Base-by-base conservation (phyloP, 2,329 filamentous ascomycete species). In the Trichoderma aggressivum region DNA sequence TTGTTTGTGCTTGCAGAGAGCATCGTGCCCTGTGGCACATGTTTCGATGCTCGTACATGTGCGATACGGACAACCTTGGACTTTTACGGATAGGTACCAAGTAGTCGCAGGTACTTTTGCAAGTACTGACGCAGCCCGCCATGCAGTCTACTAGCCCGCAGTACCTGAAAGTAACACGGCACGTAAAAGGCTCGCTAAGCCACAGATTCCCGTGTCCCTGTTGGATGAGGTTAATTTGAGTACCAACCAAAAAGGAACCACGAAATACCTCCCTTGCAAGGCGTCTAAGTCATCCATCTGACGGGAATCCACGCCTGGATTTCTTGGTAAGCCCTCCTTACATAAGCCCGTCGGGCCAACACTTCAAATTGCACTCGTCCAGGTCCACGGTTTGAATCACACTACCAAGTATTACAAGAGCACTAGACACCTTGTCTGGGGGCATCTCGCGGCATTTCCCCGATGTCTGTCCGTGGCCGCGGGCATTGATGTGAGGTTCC, bases 181-280 rank as follows among this genome's bases (percentile, higher is more conserved):
- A 21, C 18, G 18, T 50, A 53, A 21, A 53, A 7, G 47, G 47
- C 47, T 61, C 58, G 58, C 58, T 61, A 39, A 24, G 59, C 7
- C 16, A n/a, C 34, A 24, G 16, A n/a, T 28, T 12, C 16, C 16
- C 11, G 16, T 43, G 39, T 32, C 39, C 61, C 61, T 64, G 39
- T 64, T 26, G 43, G 39, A 14, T 21, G 61, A 64, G 61, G 61
- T 64, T 64, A 64, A 64, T 64, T 36, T 64, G 30, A 64, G 61
- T 26, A 21, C 39, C 21, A 26, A 43, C n/a, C 11, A 14, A 24
- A 7, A 14, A 62, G 18, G 61, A 18, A 53, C 47, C 62, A 53
- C 21, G 64, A 18, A n/a, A 34, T 7, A 43, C 26, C 26, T 28
- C 5, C 3, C 14, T 26, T 56, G 47, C 21, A 21, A 26, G 63